Percentiles rank a stretch among this genome's conserved stretches.
phyloP scores from a whole-genome alignment of 2,329 filamentous ascomycete species.

The Ceratocystiopsis minuta region DNA sequence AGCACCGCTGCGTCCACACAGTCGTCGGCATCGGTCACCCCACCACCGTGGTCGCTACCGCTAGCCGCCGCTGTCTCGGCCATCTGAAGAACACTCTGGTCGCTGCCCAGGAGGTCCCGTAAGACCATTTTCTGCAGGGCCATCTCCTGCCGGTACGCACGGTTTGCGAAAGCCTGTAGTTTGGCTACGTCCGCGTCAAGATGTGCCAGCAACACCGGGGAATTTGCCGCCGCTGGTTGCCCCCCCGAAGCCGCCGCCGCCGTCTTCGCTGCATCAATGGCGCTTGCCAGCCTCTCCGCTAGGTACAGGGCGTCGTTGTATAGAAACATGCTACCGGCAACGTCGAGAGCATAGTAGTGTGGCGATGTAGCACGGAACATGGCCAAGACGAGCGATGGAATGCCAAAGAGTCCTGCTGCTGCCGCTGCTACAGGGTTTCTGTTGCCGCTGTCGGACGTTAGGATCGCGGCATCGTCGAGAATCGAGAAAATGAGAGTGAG shows the following conservation, averaged over 20 bases:
- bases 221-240: conserved; percentile 24
- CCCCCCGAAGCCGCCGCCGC: conserved; percentile 31
- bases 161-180: conserved; percentile 40
- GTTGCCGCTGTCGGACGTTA: conserved; percentile 30
- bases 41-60: neutral
- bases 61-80: neutral
- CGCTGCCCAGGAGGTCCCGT: conserved; percentile 40
- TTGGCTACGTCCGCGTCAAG: conserved; percentile 42
- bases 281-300: conserved; percentile 23
- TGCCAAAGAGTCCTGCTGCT: conserved; percentile 48
- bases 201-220: conserved; percentile 31
- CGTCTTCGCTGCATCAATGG: conserved; percentile 14
- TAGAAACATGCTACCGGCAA: conserved; percentile 47
- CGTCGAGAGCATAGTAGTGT: conserved; percentile 48
- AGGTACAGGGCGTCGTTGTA: conserved; percentile 52
- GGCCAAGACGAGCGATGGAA: conserved; percentile 58
- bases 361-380: conserved; percentile 64
- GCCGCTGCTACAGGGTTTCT: conserved; percentile 45
- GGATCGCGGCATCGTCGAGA: conserved; percentile 39
- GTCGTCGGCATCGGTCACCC: conserved; percentile 27
- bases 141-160: conserved; percentile 44
- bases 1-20: conserved; percentile 34
- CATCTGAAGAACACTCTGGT: conserved; percentile 36
- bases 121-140: conserved; percentile 40
- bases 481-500: conserved; percentile 45